These are phyloP conservation scores for Ananas comosus DNA, from an alignment of 176 grass and related monocot species.

Conservation along the genomic window DNA sequence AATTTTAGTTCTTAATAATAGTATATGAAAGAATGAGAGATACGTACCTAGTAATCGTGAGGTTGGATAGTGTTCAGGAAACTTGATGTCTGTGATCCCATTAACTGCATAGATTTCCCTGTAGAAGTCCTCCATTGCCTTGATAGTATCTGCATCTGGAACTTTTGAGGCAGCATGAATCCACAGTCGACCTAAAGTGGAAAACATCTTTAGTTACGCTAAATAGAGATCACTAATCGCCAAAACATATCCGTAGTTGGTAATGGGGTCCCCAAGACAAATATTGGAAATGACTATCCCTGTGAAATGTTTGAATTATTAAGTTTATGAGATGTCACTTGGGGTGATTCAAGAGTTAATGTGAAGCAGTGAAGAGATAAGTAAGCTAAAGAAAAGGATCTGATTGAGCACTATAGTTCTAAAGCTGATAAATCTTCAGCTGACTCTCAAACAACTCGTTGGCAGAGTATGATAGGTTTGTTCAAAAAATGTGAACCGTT, in stretches of 20 bases:
- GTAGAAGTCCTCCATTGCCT: conserved; percentile 86
- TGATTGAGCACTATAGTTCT: no score
- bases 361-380: not conserved
- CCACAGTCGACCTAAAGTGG: conserved; percentile 56
- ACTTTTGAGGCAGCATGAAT: conserved; percentile 86
- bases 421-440: no score
- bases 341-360: not conserved
- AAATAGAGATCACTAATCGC: no score
- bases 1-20: not conserved
- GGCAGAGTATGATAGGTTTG: no score
- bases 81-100: conserved; percentile 51
- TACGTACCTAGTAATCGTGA: conserved; percentile 61
- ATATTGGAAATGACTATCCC: no score
- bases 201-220: not conserved
- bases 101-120: conserved; percentile 68
- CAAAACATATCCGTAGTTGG: no score
- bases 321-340: not conserved
- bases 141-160: conserved; percentile 55
- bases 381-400: not conserved
- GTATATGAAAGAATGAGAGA: no score
- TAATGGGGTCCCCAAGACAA: no score
- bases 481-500: no score
- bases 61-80: conserved; percentile 69
- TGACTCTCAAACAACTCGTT: no score
- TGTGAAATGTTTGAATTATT: no score